Evolutionary conservation across 75 land plant species (phyloP).

Genomic region (Ceratopteris richardii): DNA sequence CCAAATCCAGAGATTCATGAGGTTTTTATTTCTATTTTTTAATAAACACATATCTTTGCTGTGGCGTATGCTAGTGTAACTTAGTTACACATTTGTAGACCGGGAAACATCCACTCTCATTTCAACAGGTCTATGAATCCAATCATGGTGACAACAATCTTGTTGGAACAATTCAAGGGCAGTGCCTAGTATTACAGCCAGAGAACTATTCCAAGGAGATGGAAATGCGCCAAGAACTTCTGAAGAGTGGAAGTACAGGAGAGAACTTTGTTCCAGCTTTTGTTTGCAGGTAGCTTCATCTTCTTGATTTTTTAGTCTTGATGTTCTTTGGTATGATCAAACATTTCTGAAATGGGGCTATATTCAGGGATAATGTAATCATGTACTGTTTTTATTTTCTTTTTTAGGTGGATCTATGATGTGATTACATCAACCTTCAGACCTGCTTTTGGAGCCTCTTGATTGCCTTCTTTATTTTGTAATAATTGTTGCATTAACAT

Average conservation of each 20-base stretch:
- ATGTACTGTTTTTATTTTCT: background rate
- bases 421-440: constrained; percentile 23
- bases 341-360: background rate
- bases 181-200: constrained; percentile 45
- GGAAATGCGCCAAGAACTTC: constrained; percentile 25
- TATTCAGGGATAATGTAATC: background rate
- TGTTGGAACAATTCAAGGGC: constrained; percentile 41
- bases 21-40: constrained; percentile 21
- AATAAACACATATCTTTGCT: background rate
- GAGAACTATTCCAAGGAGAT: constrained; percentile 39
- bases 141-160: constrained; percentile 32
- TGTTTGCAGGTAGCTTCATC: constrained; percentile 37
- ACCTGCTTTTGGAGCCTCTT: constrained; percentile 9
- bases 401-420: constrained; percentile 43
- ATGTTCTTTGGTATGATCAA: background rate
- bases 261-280: constrained; percentile 23
- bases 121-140: constrained; percentile 58
- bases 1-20: constrained; percentile 45
- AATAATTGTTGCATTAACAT: too few relatives aligned
- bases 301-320: background rate
- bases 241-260: constrained; percentile 8
- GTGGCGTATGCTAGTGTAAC: background rate
- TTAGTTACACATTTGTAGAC: background rate
- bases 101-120: too few relatives aligned
- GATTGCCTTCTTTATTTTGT: too few relatives aligned